Conservation (phyloP, 2,329 filamentous ascomycete species). For the Ophiosphaerella korrae region DNA sequence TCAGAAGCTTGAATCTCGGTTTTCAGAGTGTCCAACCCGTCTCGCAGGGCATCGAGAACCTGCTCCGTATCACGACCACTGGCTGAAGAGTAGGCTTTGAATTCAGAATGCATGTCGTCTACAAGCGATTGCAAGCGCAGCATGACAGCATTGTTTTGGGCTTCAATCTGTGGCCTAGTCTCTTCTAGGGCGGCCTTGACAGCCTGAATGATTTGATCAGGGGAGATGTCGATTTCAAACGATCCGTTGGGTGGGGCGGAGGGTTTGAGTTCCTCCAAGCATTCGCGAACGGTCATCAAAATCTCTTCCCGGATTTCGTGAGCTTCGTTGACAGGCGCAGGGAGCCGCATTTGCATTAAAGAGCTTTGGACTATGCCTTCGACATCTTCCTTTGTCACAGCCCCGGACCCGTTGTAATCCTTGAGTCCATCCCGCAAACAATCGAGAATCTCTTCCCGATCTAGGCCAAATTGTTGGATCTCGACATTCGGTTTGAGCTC, state of each 20-base stretch:
- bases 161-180: constrained; percentile 57
- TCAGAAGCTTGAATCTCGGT: constrained; percentile 82
- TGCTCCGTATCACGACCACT: constrained; percentile 85
- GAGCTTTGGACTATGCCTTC: constrained; percentile 85
- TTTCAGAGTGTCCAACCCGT: constrained; percentile 81
- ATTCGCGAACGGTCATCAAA: constrained; percentile 81
- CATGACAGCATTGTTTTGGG: constrained; percentile 64
- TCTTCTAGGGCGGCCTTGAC: constrained; percentile 63
- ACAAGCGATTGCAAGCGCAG: constrained; percentile 64
- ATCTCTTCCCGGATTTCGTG: constrained; percentile 81
- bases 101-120: constrained; percentile 66
- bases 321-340: constrained; percentile 71
- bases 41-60: constrained; percentile 83
- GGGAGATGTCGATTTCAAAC: constrained; percentile 54
- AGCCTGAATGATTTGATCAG: constrained; percentile 61
- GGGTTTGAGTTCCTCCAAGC: constrained; percentile 78
- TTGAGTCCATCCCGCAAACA: constrained; percentile 86
- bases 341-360: constrained; percentile 78
- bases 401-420: constrained; percentile 66
- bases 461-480: constrained; percentile 85
- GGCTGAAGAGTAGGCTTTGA: constrained; percentile 79
- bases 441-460: constrained; percentile 85
- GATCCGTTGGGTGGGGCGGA: constrained; percentile 18
- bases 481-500: constrained; percentile 89
- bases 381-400: constrained; percentile 81